A percentile compares a stretch with the other conserved stretches of the same genome.
phyloP scores from a whole-genome alignment of 306 rosid species.

The peach (Prunus persica) region Prunus_persica_NCBIv2 NC_034012.1:13188501-13189000 shows the following conservation, averaged over 20 bases:
- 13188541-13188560: background rate
- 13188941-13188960: background rate
- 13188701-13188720: conserved; percentile 43
- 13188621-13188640: conserved; percentile 6
- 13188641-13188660: background rate
- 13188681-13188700: conserved; percentile 68
- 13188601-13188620: background rate
- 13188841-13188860: background rate
- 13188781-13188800: conserved; percentile 26
- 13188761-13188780: conserved; percentile 30
- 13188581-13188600: background rate
- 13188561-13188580: background rate
- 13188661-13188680: background rate
- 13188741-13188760: conserved; percentile 86
- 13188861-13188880: background rate
- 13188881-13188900: too few species aligned
- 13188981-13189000: background rate
- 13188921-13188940: background rate
- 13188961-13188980: background rate
- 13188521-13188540: conserved; percentile 12
- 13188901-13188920: background rate
- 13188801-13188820: conserved; percentile 25
- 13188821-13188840: conserved; percentile 31
- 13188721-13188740: conserved; percentile 55
- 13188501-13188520: background rate